Conservation (phyloP, 1,284 basidiomycete species). For the Clitocybe nebularis region DNA sequence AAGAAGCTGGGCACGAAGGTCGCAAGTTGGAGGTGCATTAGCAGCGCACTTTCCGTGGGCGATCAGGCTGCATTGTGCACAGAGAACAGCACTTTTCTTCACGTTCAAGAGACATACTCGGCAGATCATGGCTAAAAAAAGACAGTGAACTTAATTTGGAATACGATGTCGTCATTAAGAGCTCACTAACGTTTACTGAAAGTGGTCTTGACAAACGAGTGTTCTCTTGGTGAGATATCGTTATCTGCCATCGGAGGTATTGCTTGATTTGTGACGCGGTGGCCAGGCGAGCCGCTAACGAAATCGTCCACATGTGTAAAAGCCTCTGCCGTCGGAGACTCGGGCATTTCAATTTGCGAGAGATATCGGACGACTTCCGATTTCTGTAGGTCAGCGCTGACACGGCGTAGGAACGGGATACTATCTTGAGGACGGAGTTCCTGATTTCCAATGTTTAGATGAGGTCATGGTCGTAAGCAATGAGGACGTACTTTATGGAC, state of each 20-base stretch:
- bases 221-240: conserved; percentile 61
- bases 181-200: conserved; percentile 80
- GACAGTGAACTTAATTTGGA: conserved; percentile 14
- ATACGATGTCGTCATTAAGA: conserved; percentile 11
- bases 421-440: conserved; percentile 87
- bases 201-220: conserved; percentile 87
- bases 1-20: conserved; percentile 73
- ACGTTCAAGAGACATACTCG: conserved; percentile 78
- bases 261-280: conserved; percentile 38
- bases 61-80: conserved; percentile 86
- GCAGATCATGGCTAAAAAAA: conserved; percentile 73
- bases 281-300: conserved; percentile 26
- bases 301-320: conserved; percentile 25
- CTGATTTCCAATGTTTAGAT: conserved; percentile 32
- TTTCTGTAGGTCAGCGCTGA: conserved; percentile 81
- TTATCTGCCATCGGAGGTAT: conserved; percentile 37
- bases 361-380: conserved; percentile 59
- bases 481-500: conserved; percentile 59
- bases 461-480: conserved; percentile 1
- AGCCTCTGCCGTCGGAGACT: conserved; percentile 37
- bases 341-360: conserved; percentile 49
- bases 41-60: conserved; percentile 78
- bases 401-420: conserved; percentile 88
- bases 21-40: conserved; percentile 77
- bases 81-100: conserved; percentile 86